Evolutionary conservation across 1,284 basidiomycete genomes (phyloP).

Genomic region (Trametes pubescens): DNA sequence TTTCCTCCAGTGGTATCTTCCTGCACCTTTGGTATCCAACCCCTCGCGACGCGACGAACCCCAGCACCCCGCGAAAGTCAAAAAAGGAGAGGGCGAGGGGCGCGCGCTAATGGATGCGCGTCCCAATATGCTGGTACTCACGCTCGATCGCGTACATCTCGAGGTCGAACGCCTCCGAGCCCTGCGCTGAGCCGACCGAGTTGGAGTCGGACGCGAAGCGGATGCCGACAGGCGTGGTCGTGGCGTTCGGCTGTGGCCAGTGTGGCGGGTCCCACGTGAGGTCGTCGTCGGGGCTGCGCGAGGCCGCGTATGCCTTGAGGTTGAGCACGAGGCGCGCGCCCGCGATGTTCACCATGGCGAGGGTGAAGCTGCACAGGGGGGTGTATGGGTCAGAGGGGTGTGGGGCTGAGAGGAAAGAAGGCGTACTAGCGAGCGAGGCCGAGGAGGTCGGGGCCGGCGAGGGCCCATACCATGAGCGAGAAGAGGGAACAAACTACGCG

Average conservation of each 20-base stretch:
- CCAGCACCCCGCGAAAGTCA: too few relatives aligned
- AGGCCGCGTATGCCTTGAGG: slow-evolving; percentile 40
- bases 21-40: neutral
- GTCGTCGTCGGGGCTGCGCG: slow-evolving; percentile 28
- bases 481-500: slow-evolving; percentile 42
- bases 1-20: neutral
- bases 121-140: slow-evolving; percentile 42
- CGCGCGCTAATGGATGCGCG: slow-evolving; percentile 32
- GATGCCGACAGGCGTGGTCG: slow-evolving; percentile 14
- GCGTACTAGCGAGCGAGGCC: slow-evolving; percentile 45
- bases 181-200: neutral
- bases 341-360: slow-evolving; percentile 44
- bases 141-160: slow-evolving; percentile 43
- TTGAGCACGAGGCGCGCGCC: slow-evolving; percentile 42
- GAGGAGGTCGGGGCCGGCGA: slow-evolving; percentile 41
- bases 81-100: neutral
- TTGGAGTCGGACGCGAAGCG: slow-evolving; percentile 12
- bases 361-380: slow-evolving; percentile 36
- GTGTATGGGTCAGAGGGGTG: neutral
- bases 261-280: slow-evolving; percentile 25
- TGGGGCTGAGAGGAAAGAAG: neutral
- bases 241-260: slow-evolving; percentile 10
- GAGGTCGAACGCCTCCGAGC: slow-evolving; percentile 31
- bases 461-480: slow-evolving; percentile 44
- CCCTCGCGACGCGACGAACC: neutral